Percentiles rank a stretch among this genome's conserved stretches.
These are phyloP conservation scores for Termitomyces sp. DNA, from an alignment of 768 basidiomycete genomes.

Conservation along the genomic window DNA sequence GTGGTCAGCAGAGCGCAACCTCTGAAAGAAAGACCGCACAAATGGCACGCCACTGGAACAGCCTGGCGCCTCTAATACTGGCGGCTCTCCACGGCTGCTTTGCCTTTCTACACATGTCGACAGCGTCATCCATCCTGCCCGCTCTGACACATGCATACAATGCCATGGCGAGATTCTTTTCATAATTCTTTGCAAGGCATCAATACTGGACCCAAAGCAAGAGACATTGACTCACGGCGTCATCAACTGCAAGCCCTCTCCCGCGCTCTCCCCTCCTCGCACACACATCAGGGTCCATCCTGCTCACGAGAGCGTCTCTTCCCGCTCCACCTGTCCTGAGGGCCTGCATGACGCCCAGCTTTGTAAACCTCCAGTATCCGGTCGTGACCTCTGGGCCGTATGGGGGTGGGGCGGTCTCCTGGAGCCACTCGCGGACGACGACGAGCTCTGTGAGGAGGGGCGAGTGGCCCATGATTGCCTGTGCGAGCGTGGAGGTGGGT, in stretches of 20 bases:
- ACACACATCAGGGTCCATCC: conserved; percentile 81
- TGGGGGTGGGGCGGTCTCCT: conserved; percentile 66
- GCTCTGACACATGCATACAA: conserved; percentile 81
- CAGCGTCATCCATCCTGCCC: conserved; percentile 81
- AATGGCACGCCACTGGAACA: conserved; percentile 75
- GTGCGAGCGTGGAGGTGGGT: conserved; percentile 70
- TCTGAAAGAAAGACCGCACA: conserved; percentile 31
- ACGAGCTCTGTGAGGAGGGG: conserved; percentile 71
- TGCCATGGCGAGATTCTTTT: conserved; percentile 72
- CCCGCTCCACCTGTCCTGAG: conserved; percentile 43
- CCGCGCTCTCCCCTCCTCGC: conserved; percentile 57
- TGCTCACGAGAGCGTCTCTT: conserved; percentile 50
- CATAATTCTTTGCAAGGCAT: conserved; percentile 57
- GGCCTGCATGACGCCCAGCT: conserved; percentile 65
- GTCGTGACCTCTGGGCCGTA: conserved; percentile 66
- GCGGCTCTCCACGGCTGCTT: conserved; percentile 94
- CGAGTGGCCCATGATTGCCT: conserved; percentile 65
- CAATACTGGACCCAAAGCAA: neutral
- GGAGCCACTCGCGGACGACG: conserved; percentile 85
- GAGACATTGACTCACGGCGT: conserved; percentile 50
- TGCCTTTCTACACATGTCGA: conserved; percentile 75
- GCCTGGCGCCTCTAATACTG: conserved; percentile 74
- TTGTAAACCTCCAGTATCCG: conserved; percentile 85
- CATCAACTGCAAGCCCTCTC: conserved; percentile 64
- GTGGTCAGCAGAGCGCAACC: neutral